Evolutionary conservation across 768 basidiomycete genomes (phyloP), one percentile per base, ranked within the genome.

Genomic region (Leccinellum albellum): DNA sequence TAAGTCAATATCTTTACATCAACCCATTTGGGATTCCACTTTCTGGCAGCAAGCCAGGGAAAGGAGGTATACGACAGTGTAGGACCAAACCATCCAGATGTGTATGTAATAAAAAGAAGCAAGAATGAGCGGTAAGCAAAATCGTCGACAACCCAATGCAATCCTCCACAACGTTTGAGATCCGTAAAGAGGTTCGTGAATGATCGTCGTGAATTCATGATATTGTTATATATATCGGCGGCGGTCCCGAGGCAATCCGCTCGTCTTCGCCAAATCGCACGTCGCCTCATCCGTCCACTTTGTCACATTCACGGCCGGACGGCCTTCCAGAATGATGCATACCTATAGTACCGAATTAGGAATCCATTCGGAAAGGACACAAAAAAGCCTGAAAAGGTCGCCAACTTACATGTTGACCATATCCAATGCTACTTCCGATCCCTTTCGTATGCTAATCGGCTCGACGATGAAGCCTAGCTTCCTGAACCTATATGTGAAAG

Each of bases 351-450:
- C 8, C 5, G 8, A 5, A 23, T 31, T 17, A 23, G 2, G 17
- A 20, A 29, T 26, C 1, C 31, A 44, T 57, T 50, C 40, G 20
- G 40, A 42, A 42, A 56, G 5, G 7, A 29, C 1, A 29, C 12
- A 29, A 23, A 44, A 50, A 5, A 53, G 26, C 14, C 6, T 15
- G 3, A 20, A 40, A 3, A 21, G 31, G 12, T 12, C 21, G 6
- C n/a, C 6, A 8, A 69, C 82, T 53, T 63, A 85, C 87, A 89
- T 88, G 65, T 88, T 88, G 31, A 88, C 87, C 56, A 82, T 73
- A 69, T 89, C 87, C 51, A 89, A 78, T 4, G 84, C 80, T 6
- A 61, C 68, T 8, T 73, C 68, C 0, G 74, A 64, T 2, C 83
- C 81, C 61, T 78, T 72, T 53, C 88, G 74, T 56, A 85, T 75